Base-by-base conservation (phyloP, 2,329 filamentous ascomycete genomes). In the Mycosphaerella sp. region DNA sequence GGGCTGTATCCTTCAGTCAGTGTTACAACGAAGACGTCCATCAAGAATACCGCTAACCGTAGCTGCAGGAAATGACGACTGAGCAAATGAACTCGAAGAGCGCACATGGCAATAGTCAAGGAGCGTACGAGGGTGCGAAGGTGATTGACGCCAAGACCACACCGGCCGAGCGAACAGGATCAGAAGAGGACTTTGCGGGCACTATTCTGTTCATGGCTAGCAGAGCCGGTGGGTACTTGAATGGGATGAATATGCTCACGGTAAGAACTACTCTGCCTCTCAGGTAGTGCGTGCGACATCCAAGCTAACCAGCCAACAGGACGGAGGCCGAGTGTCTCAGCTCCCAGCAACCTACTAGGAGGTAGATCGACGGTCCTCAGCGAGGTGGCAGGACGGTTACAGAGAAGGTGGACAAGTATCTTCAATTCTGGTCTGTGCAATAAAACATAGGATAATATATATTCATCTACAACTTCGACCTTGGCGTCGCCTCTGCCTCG, bases 161-260 rank as follows among this genome's bases (percentile, higher is more conserved):
- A 42, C 84, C 84, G 0, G 70, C 82, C n/a, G 77, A 78, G 40
- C 74, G 84, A 44, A 75, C 79, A 57, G 84, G 84, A 1, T 76
- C 78, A 42, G 77, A 81, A 54, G 70, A 81, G 60, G 84, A 86
- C 63, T 81, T 88, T 74, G 80, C 78, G 1, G 83, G 84, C 1
- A 74, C 80, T 45, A 76, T 87, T 26, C 66, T 89, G 48, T 87
- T 83, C 72, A 73, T 88, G 65, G 80, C 80, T 3, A 82, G 80
- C 46, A 72, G 78, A 57, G 83, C 83, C 2, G 85, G 85, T 0
- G 80, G 79, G 3, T 87, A 85, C 66, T 73, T 80, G 61, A 87
- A 86, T 67, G 85, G 84, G 2, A 78, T 78, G 55, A 76, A 83
- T 12, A 70, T 86, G 45, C 69, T 86, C 6, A 73, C 80, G 0